Conservation (phyloP, 371 early-diverging fungal genomes). For the Lichtheimia ramosa region DNA sequence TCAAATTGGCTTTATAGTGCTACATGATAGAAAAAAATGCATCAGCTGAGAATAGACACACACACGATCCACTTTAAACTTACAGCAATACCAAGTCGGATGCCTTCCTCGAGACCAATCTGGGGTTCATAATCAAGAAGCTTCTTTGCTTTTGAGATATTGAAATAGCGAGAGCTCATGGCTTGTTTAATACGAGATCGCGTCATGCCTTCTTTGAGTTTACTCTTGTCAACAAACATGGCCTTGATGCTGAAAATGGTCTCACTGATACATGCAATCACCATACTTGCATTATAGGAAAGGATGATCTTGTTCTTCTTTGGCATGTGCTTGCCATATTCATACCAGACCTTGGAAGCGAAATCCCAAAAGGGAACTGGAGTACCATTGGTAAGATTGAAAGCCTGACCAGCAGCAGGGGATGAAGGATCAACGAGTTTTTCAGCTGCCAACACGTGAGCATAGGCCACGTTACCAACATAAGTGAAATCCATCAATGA, state of each 20-base stretch:
- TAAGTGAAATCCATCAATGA: conserved; percentile 91
- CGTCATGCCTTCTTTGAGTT: conserved; percentile 61
- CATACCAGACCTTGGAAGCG: conserved; percentile 65
- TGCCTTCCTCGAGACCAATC: conserved; percentile 75
- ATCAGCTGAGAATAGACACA: not conserved
- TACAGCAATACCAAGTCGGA: conserved; percentile 44
- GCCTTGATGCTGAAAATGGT: conserved; percentile 48
- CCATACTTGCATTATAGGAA: conserved; percentile 39
- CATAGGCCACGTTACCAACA: conserved; percentile 91
- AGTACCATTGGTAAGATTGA: conserved; percentile 90
- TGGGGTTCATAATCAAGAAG: conserved; percentile 79
- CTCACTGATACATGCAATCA: conserved; percentile 58
- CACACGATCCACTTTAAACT: conserved; percentile 6
- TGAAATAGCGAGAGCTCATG: conserved; percentile 77
- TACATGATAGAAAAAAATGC: not conserved
- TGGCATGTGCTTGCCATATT: conserved; percentile 50
- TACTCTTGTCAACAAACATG: conserved; percentile 41
- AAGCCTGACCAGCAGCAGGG: conserved; percentile 68
- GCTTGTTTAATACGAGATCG: conserved; percentile 69
- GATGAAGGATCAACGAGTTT: conserved; percentile 54
- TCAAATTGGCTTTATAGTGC: not conserved
- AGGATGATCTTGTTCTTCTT: conserved; percentile 48
- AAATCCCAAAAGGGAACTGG: conserved; percentile 95
- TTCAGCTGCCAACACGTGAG: conserved; percentile 87
- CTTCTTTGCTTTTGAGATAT: conserved; percentile 77